Base-by-base conservation (phyloP, 2,329 filamentous ascomycete species). In the Fusarium burgessii region DNA sequence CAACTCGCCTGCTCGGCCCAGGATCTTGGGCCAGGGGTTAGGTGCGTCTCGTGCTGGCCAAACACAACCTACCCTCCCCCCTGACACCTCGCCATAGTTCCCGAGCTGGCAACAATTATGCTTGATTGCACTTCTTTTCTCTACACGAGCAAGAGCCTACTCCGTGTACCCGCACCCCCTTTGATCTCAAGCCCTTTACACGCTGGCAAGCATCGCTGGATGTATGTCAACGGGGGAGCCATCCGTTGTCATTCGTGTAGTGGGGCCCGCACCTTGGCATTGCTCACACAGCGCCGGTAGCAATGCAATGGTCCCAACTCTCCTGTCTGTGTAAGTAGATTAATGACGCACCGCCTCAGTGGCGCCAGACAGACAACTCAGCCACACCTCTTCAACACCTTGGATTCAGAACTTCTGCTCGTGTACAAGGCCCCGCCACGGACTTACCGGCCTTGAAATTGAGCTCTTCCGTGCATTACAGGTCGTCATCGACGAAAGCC, bases 391-490 rank as follows among this genome's bases (percentile, higher is more conserved):
- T 29, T 20, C 36, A 23, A 36, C 32, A 27, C 18, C 14, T 49
- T 29, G 43, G 33, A 38, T 32, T 20, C 27, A 18, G n/a, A 12
- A 23, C 50, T 32, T 35, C 29, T 49, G 33, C 46, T 35, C 29
- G 35, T 23, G n/a, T n/a, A 50, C 11, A 17, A 35, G 29, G 46
- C 27, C 46, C 46, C 46, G 46, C 29, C n/a, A 43, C 47, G 38
- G 57, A 23, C 33, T 54, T 25, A 33, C 58, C 51, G 58, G 27
- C 51, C 58, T 41, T 36, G 18, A 43, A 58, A 58, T 29, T 61
- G 51, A 58, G 58, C 50, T 58, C 33, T 38, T n/a, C 6, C 33
- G 8, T 36, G 25, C 50, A 38, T 33, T 55, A 38, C 51, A 25
- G 40, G 14, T n/a, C 18, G 40, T 27, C 35, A 41, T 32, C 18